A percentile compares a stretch with the other conserved stretches of the same genome.
phyloP scores from a whole-genome alignment of 768 basidiomycete species.

The Tricholoma flavovirens region DNA sequence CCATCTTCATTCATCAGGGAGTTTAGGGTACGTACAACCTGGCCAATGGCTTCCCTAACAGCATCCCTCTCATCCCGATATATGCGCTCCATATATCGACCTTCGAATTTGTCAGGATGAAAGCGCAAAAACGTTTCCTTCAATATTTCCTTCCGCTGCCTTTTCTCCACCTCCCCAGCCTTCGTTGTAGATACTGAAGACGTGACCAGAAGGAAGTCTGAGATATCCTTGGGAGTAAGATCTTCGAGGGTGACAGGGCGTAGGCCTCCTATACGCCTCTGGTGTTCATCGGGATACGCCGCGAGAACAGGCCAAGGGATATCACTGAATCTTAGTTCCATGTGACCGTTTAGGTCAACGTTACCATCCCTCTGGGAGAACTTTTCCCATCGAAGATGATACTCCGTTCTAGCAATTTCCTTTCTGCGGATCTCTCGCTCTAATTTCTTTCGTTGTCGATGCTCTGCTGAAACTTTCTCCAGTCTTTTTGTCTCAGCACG shows the following conservation, averaged over 20 bases:
- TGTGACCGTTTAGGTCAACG: slow-evolving; percentile 12
- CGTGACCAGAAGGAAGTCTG: slow-evolving; percentile 45
- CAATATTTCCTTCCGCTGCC: slow-evolving; percentile 52
- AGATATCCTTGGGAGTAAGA: slow-evolving; percentile 49
- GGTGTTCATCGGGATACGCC: slow-evolving; percentile 23
- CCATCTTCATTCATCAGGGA: slow-evolving; percentile 37
- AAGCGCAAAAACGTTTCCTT: slow-evolving; percentile 67
- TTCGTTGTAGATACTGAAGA: slow-evolving; percentile 7
- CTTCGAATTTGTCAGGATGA: slow-evolving; percentile 81
- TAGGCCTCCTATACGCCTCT: slow-evolving; percentile 7
- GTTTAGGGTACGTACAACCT: slow-evolving; percentile 58
- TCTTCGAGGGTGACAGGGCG: slow-evolving; percentile 32
- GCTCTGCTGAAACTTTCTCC: slow-evolving; percentile 48
- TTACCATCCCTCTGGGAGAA: slow-evolving; percentile 31
- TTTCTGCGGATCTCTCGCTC: slow-evolving; percentile 39
- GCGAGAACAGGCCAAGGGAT: slow-evolving; percentile 70
- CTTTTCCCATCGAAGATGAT: slow-evolving; percentile 53
- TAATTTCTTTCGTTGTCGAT: slow-evolving; percentile 41
- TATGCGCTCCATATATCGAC: slow-evolving; percentile 56
- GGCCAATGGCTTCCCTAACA: slow-evolving; percentile 57
- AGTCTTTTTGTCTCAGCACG: slow-evolving; percentile 48
- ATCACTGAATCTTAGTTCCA: slow-evolving; percentile 42
- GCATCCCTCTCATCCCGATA: slow-evolving; percentile 37
- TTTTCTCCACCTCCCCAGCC: slow-evolving; percentile 28
- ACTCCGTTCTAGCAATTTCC: slow-evolving; percentile 44